Evolutionary conservation across 2,329 filamentous ascomycete species (phyloP), one percentile per base, ranked within the genome.

Genomic region (Nannizzia gypsea): DNA sequence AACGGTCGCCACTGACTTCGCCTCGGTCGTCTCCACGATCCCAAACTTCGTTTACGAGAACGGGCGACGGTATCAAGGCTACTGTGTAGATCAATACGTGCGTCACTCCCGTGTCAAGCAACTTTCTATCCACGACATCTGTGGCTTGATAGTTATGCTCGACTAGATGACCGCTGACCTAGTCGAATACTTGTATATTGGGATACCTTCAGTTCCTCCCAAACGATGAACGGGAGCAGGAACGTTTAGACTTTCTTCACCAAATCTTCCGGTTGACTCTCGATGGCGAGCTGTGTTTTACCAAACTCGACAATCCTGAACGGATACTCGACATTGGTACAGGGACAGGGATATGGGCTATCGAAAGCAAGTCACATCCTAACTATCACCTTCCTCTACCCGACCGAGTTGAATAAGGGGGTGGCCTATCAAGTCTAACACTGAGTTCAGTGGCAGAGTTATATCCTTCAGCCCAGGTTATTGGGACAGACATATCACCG

Each of bases 201-300:
- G 20, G 11, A 15, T 8, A 15, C 15, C 20, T 34, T 31, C 56
- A 63, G 62, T 42, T 60, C 6, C 56, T 63, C 6, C 62, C 62
- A 2, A 63, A 63, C 44, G 62, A 63, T 44, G 62, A 63, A 58
- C 60, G 62, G 36, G 72, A 76, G 58, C 72, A 76, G 54, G 70
- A 74, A 42, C 70, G 73, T 0, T 67, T 77, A 1, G 73, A 76
- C 52, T 73, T 76, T 64, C 60, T 72, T 2, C 73, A 77, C 56
- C 68, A 74, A 36, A 67, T 72, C 13, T 71, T 70, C 57, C 64
- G 62, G 15, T 56, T 64, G 31, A 60, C 60, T 1, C 59, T 71
- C 31, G 64, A 65, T n/a, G 70, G 70, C 1, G 71, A 72, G 20
- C 66, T 75, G 1, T 71, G 66, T 58, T 63, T 68, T 13, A 67